Base-by-base conservation (phyloP, 257 asterid genomes). In the Nicotiana noctiflora region DNA sequence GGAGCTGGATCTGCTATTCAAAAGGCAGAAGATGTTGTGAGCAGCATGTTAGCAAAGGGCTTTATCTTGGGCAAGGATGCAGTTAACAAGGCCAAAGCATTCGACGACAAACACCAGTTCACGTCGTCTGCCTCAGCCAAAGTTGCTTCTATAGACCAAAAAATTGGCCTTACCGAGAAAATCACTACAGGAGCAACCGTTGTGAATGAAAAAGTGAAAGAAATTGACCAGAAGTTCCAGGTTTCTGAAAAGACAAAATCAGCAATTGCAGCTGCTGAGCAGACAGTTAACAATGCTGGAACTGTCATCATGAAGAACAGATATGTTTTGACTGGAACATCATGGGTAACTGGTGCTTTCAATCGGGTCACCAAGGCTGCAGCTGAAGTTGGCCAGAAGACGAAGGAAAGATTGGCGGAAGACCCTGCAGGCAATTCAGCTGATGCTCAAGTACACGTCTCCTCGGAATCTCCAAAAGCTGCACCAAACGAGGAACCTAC, bases 91-190 rank as follows among this genome's bases (percentile, higher is more conserved):
- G 89, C 91, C 9, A 86, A 86, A 81, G 12, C 87, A 27, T 81
- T 88, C 19, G 91, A 88, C 51, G 89, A 86, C 76, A 88, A 88
- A 88, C 91, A 81, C 85, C 89, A 88, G 77, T n/a, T 88, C 74
- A 84, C 86, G n/a, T 82, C 91, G 51, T 82, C 89, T 5, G 91
- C 89, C 76, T 70, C 85, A 2, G 88, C 88, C 40, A 86, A 82
- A 82, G 91, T 88, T n/a, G 86, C 88, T 10, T 84, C 91, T 25
- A 44, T 88, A 9, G 89, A 88, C 68, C 78, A 86, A 56, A 86
- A 74, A 68, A 88, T 86, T 29, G 91, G 91, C 9, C 79, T 88
- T 49, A 83, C 70, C 34, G 91, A 88, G 83, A 88, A 88, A 68
- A 81, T 88, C 27, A 80, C 52, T 31, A 79, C 84, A 32, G 89